phyloP scores from a whole-genome alignment of 192 early-diverging fungal species.

The Coemansia sp. region DNA sequence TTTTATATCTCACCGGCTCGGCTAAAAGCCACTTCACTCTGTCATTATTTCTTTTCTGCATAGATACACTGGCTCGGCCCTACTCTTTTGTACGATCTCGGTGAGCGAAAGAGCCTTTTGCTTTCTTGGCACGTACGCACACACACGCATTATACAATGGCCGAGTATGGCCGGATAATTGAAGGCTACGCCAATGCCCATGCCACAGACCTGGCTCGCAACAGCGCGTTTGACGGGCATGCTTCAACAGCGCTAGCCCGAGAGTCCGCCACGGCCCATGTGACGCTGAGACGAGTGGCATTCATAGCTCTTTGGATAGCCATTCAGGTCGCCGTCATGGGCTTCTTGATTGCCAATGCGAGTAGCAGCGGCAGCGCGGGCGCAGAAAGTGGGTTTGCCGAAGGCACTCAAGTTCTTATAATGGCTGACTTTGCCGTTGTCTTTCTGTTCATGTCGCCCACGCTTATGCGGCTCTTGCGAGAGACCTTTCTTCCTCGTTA shows the following conservation, averaged over 20 bases:
- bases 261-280: not conserved
- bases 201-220: slow-evolving; percentile 20
- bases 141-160: not conserved
- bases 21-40: no score
- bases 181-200: not conserved
- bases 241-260: not conserved
- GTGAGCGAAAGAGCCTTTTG: no score
- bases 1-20: no score
- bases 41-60: no score
- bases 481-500: slow-evolving; percentile 59
- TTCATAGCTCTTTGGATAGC: slow-evolving; percentile 54
- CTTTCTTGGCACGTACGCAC: not conserved
- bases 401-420: slow-evolving; percentile 26
- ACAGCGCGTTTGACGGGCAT: slow-evolving; percentile 29
- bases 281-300: slow-evolving; percentile 27
- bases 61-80: no score
- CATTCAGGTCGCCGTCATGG: slow-evolving; percentile 52
- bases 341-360: slow-evolving; percentile 45
- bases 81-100: no score
- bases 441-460: slow-evolving; percentile 72
- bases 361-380: slow-evolving; percentile 29
- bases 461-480: slow-evolving; percentile 63
- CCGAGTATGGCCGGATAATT: not conserved
- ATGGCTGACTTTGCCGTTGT: slow-evolving; percentile 52
- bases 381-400: slow-evolving; percentile 26